Base-by-base conservation (phyloP, 2,329 filamentous ascomycete species). In the Ampelomyces quisqualis region DNA sequence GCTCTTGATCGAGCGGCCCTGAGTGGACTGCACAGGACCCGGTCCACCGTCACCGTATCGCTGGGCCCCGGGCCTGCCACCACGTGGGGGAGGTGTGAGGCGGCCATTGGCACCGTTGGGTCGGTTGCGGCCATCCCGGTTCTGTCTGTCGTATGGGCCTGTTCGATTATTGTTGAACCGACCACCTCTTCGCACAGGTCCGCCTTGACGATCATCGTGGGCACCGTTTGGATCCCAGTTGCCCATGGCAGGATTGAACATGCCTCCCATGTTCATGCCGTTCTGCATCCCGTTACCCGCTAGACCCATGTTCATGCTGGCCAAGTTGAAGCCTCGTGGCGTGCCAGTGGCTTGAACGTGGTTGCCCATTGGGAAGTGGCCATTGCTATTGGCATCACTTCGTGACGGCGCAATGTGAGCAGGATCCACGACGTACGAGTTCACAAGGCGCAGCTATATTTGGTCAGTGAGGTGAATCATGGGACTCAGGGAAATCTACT, bases 341-440 rank as follows among this genome's bases (percentile, higher is more conserved):
- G 91, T 96, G 31, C 91, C 91, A 4, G 85, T 81, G 26, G 84
- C 82, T 27, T 63, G 55, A 36, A 83, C 79, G 57, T 91, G 87
- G 57, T 86, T 88, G 33, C 81, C 78, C 28, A 89, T 81, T 1
- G 90, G 90, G 76, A 96, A 96, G 70, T 96, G 91, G 1, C 91
- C 91, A 59, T 96, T 96, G 57, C 87, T 94, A 64, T 94, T 96
- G 24, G 90, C 87, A 72, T 98, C 90, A 13, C 90, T 93, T 42
- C 91, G 81, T 8, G 90, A 94, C 1, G 93, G 89, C 23, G 90
- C 90, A 65, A 98, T 96, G 60, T 95, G 91, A 8, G 91, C 84
- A 27, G 93, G 93, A 61, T 98, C 93, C 30, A 95, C 77, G 21
- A 96, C 90, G 62, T 98, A 98, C 20, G 85, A 83, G 64, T 98